These are phyloP conservation scores for Fusarium camptoceras DNA, from an alignment of 2,329 filamentous ascomycete species.

Conservation along the genomic window DNA sequence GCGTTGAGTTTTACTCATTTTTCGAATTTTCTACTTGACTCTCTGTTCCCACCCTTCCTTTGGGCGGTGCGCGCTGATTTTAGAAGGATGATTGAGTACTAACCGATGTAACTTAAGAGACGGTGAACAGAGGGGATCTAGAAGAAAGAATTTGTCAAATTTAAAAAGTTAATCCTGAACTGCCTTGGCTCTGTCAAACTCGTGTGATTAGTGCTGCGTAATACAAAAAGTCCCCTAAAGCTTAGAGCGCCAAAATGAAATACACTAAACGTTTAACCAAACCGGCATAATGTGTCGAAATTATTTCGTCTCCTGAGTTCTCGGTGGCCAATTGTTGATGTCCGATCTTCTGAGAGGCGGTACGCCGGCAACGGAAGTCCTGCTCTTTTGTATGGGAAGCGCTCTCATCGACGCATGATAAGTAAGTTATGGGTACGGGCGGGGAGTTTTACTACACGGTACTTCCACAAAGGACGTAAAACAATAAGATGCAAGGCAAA, in stretches of 20 bases:
- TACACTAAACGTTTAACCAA: not conserved
- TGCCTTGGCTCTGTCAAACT: not conserved
- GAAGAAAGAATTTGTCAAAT: constrained; percentile 41
- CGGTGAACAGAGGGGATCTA: constrained; percentile 30
- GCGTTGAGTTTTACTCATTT: constrained; percentile 49
- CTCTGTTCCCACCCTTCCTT: constrained; percentile 27
- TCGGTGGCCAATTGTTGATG: not conserved
- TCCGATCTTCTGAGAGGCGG: no score
- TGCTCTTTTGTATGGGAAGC: no score
- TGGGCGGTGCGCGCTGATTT: constrained; percentile 22
- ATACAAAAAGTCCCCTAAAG: not conserved
- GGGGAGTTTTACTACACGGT: no score
- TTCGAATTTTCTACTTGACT: constrained; percentile 41
- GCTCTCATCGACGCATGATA: no score
- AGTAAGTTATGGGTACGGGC: no score
- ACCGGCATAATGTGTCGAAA: not conserved
- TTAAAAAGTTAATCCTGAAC: constrained; percentile 36
- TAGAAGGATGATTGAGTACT: constrained; percentile 18
- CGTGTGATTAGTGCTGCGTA: constrained; percentile 12
- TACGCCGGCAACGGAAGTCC: no score
- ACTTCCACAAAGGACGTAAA: no score
- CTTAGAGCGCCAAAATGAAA: not conserved
- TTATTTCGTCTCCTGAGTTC: not conserved
- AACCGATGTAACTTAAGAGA: constrained; percentile 27
- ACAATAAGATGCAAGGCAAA: not conserved